Evolutionary conservation across 1,284 basidiomycete genomes (phyloP), one percentile per base, ranked within the genome.

Genomic region (Cutaneotrichosporon spelunceum): DNA sequence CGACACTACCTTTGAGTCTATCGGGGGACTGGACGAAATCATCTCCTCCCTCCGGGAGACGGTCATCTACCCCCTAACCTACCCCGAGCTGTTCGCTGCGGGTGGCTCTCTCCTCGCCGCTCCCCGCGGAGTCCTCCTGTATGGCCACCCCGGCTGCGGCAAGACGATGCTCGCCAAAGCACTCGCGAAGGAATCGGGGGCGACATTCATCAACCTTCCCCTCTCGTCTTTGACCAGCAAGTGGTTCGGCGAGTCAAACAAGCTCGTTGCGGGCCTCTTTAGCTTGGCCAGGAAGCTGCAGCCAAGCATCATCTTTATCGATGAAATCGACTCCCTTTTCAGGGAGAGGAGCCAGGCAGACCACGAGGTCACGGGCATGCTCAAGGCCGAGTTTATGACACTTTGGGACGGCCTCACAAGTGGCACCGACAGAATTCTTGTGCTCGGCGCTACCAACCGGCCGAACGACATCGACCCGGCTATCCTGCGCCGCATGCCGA

Each of bases 341-440:
- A 83, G 95, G 60, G 92, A 97, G 77, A 83, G 96, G 65, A 81
- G 81, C 13, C 85, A 87, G 57, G 88, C 89, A 13, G 96, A 99
- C 73, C 96, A 99, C 78, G 96, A 99, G 74, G 95, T 94, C 52
- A 98, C 93, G 27, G 92, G 89, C 6, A 98, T 98, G 93, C 96
- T 99, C 87, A 99, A 99, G 81, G 95, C 95, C 1, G 95, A 99
- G 75, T 99, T 99, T 77, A 97, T 99, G 94, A 96, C 93, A 87
- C 82, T 97, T 39, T 99, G 96, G 96, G 96, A 99, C 76, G 96
- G 96, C 4, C 82, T 99, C n/a, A 85, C 88, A 1, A 93, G 92
- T 0, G 87, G 86, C 4, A 84, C 80, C 16, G 82, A 84, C 23
- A 85, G 93, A 24, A 95, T 99, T 71, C 79, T 99, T 66, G 91